Conservation (phyloP, 148 eudicot species). For the Nyssa sinensis region DNA sequence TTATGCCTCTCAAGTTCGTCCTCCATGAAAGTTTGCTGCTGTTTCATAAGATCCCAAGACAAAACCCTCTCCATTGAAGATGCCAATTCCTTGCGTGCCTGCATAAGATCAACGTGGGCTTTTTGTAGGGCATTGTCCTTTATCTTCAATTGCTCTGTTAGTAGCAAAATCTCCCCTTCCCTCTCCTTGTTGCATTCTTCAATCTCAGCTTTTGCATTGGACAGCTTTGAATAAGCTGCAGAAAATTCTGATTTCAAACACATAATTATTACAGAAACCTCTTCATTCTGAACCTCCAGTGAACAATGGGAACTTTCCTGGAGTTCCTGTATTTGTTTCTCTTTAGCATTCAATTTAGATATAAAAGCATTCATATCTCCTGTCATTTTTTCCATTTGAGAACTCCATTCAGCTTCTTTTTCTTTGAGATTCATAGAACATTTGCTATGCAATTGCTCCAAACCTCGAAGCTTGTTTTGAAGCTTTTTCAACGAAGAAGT, state of each 20-base stretch:
- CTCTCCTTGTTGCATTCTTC: conserved; percentile 18
- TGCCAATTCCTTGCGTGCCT: conserved; percentile 40
- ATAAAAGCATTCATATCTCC: conserved; percentile 35
- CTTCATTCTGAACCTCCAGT: conserved; percentile 56
- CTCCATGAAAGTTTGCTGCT: conserved; percentile 32
- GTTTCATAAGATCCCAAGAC: conserved; percentile 33
- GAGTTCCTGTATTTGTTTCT: conserved; percentile 41
- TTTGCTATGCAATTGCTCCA: conserved; percentile 55
- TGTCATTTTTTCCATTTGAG: conserved; percentile 41
- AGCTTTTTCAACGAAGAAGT: conserved; percentile 44
- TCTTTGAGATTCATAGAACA: conserved; percentile 47
- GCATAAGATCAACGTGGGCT: conserved; percentile 24
- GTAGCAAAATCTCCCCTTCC: conserved; percentile 22
- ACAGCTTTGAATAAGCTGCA: conserved; percentile 37
- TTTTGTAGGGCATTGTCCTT: conserved; percentile 24
- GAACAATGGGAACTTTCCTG: conserved; percentile 47
- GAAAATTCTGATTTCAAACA: conserved; percentile 54
- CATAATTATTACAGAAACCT: conserved; percentile 42
- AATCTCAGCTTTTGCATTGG: conserved; percentile 32
- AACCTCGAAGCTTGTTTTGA: conserved; percentile 44
- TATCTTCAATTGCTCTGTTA: conserved; percentile 25
- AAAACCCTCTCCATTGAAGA: conserved; percentile 33
- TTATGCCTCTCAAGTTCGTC: conserved; percentile 34
- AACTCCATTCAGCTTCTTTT: conserved; percentile 67
- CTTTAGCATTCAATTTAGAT: conserved; percentile 39